phyloP scores from a whole-genome alignment of 805 yeast genomes.

The Candida ovalis region DNA sequence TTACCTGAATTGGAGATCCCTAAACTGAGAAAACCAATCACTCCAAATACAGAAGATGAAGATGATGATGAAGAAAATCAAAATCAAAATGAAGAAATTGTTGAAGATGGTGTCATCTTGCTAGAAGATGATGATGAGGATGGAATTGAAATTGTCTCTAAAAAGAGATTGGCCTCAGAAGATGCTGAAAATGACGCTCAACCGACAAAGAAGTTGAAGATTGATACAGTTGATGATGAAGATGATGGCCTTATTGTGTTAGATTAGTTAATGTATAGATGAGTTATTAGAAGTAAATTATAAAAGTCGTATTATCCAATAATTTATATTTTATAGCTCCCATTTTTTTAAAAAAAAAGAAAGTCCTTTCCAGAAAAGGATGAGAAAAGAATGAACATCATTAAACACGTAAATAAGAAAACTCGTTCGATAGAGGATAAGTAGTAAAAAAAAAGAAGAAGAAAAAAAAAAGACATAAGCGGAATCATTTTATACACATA shows the following conservation, averaged over 20 bases:
- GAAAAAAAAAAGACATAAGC: not conserved
- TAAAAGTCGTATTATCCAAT: no score
- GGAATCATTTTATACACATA: not conserved
- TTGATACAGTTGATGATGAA: not conserved
- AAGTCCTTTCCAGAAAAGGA: conserved; percentile 1
- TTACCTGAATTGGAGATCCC: conserved; percentile 26
- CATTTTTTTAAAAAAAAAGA: conserved; percentile 8
- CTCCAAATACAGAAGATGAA: conserved; percentile 16
- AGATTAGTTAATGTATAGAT: no score
- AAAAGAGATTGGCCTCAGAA: conserved; percentile 3
- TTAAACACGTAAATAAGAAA: not conserved
- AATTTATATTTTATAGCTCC: conserved; percentile 1
- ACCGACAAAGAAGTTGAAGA: conserved; percentile 6
- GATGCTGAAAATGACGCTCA: not conserved
- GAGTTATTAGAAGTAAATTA: no score
- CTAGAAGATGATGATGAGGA: conserved; percentile 14
- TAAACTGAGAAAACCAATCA: conserved; percentile 8
- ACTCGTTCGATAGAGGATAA: no score
- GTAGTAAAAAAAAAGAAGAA: not conserved
- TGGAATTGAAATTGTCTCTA: not conserved
- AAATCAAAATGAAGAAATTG: conserved; percentile 11
- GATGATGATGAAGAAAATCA: conserved; percentile 22
- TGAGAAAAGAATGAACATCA: not conserved
- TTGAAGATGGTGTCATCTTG: conserved; percentile 16
- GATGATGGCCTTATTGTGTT: conserved; percentile 2